Conservation (phyloP, 352 stramenopile species). For the Albugo laibachii region DNA sequence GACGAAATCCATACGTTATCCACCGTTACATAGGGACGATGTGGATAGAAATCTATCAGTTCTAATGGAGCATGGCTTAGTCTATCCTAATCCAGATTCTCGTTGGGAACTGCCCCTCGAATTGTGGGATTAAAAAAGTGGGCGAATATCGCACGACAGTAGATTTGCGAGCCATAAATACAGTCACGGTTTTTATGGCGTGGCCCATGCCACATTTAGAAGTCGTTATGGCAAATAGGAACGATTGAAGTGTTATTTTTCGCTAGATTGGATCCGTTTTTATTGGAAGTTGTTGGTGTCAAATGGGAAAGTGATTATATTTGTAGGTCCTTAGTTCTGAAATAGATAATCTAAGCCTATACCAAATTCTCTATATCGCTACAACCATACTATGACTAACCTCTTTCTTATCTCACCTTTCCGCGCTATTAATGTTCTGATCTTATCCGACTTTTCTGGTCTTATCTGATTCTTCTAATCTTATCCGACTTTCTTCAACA, state of each 20-base stretch:
- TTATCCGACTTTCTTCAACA: too few relatives aligned
- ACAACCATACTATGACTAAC: too few relatives aligned
- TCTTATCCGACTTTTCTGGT: too few relatives aligned
- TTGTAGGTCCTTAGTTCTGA: too few relatives aligned
- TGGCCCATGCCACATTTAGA: slow-evolving; percentile 12
- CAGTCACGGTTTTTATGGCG: slow-evolving; percentile 6
- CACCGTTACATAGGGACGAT: slow-evolving; percentile 5
- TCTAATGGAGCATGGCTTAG: slow-evolving; percentile 1
- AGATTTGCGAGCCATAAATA: slow-evolving; percentile 6
- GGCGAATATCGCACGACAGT: slow-evolving; percentile 6
- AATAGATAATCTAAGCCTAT: too few relatives aligned
- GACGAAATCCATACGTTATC: slow-evolving; percentile 2
- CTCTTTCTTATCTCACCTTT: too few relatives aligned
- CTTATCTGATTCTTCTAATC: too few relatives aligned
- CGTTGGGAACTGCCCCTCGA: slow-evolving; percentile 5
- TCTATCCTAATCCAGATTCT: slow-evolving; percentile 4
- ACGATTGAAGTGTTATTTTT: slow-evolving; percentile 6
- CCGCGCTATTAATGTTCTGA: too few relatives aligned
- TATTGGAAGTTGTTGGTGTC: too few relatives aligned
- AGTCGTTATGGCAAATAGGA: slow-evolving; percentile 5
- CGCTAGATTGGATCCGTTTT: slow-evolving; percentile 10
- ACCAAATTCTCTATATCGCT: too few relatives aligned
- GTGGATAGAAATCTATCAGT: slow-evolving; percentile 2
- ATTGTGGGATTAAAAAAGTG: slow-evolving; percentile 9
- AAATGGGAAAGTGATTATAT: too few relatives aligned